phyloP scores from a whole-genome alignment of 1,139 yeast genomes.

The Tardiomyces digboiensis region DNA sequence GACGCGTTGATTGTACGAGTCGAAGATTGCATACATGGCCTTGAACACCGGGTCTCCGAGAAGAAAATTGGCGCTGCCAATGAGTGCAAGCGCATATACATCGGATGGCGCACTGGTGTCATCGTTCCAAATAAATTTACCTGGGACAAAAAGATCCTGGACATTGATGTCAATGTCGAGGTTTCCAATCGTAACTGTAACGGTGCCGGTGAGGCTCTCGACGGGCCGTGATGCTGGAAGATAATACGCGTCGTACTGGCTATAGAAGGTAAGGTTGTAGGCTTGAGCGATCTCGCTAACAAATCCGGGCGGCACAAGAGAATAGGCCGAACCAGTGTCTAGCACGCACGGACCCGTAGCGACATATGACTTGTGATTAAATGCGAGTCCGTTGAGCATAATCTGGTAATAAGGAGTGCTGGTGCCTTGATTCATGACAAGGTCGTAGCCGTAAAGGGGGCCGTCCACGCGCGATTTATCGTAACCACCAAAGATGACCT shows the following conservation, averaged over 20 bases:
- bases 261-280: constrained; percentile 16
- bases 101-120: constrained; percentile 20
- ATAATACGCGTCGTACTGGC: constrained; percentile 21
- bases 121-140: constrained; percentile 23
- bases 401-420: constrained; percentile 13
- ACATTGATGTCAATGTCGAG: constrained; percentile 18
- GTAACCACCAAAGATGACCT: constrained; percentile 46
- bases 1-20: constrained; percentile 50
- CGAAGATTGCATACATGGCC: constrained; percentile 62
- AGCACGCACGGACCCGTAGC: constrained; percentile 34
- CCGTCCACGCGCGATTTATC: constrained; percentile 38
- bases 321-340: constrained; percentile 39
- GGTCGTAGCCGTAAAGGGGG: constrained; percentile 20
- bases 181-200: constrained; percentile 18
- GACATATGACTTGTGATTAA: constrained; percentile 14
- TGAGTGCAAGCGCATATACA: constrained; percentile 20
- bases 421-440: constrained; percentile 5
- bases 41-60: constrained; percentile 70
- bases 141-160: constrained; percentile 22
- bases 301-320: constrained; percentile 22
- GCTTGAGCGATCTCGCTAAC: constrained; percentile 19
- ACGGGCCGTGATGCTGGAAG: constrained; percentile 9
- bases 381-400: constrained; percentile 12
- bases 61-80: constrained; percentile 25
- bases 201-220: constrained; percentile 11